Evolutionary conservation across 805 yeast species (phyloP).

Genomic region (Saccharomycopsis oosterbeekiorum): DNA sequence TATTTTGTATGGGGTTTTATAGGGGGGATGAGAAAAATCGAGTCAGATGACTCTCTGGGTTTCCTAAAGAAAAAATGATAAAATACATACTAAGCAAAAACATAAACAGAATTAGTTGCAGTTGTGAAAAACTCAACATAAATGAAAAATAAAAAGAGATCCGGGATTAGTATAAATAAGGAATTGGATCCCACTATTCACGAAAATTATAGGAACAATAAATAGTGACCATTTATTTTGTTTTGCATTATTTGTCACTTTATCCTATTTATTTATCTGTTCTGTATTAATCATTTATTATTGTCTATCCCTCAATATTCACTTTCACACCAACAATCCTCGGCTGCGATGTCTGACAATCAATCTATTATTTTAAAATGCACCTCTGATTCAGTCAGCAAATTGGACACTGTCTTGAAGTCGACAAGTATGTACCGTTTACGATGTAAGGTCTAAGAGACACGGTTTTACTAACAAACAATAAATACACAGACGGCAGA

Average conservation of each 20-base stretch:
- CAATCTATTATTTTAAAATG: neutral
- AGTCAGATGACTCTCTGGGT: neutral
- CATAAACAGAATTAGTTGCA: too few species aligned
- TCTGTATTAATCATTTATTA: neutral
- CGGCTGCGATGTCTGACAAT: neutral
- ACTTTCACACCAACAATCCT: neutral
- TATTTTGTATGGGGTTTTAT: neutral
- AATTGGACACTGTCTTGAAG: neutral
- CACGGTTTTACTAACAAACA: neutral
- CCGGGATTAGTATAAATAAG: neutral
- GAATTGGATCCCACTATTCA: neutral
- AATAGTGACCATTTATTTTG: neutral
- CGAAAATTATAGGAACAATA: too few species aligned
- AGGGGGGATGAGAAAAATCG: neutral
- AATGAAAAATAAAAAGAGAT: neutral
- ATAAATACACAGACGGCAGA: conserved; percentile 9
- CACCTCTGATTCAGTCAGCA: neutral
- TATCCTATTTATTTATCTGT: too few species aligned
- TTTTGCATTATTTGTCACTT: neutral
- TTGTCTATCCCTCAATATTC: neutral
- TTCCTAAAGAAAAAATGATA: neutral
- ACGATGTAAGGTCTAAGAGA: neutral
- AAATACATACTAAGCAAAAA: neutral
- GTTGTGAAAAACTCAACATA: neutral
- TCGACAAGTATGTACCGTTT: neutral